Evolutionary conservation across 352 stramenopile species (phyloP).

Genomic region (Phytophthora crassamura): DNA sequence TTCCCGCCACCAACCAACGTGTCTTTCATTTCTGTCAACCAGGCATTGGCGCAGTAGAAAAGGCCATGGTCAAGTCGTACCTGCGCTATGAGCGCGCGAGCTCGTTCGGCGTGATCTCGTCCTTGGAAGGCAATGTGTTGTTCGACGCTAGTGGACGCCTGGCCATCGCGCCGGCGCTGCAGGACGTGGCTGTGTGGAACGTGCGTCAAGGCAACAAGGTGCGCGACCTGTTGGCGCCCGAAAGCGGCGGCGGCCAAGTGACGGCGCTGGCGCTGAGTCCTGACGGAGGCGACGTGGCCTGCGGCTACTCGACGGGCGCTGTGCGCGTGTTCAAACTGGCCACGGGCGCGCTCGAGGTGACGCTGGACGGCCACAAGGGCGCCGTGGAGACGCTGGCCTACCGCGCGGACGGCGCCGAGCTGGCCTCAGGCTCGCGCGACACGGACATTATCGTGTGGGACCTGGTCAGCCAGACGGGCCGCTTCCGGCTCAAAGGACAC

Average conservation of each 20-base stretch:
- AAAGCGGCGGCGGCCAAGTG: conserved; percentile 67
- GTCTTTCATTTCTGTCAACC: too few species aligned
- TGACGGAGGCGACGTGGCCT: conserved; percentile 78
- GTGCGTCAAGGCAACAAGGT: conserved; percentile 88
- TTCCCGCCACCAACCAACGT: conserved; percentile 1
- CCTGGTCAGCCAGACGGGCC: conserved; percentile 88
- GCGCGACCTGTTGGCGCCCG: conserved; percentile 58
- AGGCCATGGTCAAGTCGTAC: conserved; percentile 92
- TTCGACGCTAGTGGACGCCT: conserved; percentile 89
- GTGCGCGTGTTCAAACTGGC: conserved; percentile 83
- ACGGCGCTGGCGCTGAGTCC: conserved; percentile 81
- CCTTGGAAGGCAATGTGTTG: conserved; percentile 88
- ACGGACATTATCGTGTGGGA: conserved; percentile 96
- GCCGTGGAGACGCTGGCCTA: conserved; percentile 83
- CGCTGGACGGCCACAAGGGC: conserved; percentile 90
- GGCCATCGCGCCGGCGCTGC: conserved; percentile 88
- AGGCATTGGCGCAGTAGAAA: not conserved
- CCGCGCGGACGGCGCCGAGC: conserved; percentile 74
- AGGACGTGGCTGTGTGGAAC: conserved; percentile 94
- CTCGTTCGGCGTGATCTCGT: conserved; percentile 92
- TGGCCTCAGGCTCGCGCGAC: conserved; percentile 90
- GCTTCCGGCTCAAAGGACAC: conserved; percentile 93
- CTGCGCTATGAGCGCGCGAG: conserved; percentile 91
- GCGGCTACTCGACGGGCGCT: conserved; percentile 85
- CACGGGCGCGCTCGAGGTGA: conserved; percentile 81